phyloP scores from a whole-genome alignment of 2,329 filamentous ascomycete genomes.

The Nemania serpens region DNA sequence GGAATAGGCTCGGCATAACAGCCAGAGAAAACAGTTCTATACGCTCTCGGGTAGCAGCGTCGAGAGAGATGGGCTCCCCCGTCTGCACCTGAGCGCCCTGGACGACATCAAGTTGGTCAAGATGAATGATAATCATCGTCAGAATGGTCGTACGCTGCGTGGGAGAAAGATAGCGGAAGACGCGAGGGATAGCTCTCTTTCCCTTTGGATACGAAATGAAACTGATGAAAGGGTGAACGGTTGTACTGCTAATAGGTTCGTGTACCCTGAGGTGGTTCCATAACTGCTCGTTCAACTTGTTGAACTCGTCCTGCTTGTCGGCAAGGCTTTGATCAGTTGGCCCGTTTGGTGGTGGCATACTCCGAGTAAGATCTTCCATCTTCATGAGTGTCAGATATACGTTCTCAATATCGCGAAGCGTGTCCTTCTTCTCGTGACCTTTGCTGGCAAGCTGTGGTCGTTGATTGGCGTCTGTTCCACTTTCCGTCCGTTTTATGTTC shows the following conservation, averaged over 20 bases:
- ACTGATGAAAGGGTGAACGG: slow-evolving; percentile 91
- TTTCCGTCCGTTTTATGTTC: slow-evolving; percentile 89
- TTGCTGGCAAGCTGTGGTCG: slow-evolving; percentile 39
- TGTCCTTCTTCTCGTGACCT: slow-evolving; percentile 77
- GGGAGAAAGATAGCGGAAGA: slow-evolving; percentile 90
- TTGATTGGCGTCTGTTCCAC: slow-evolving; percentile 60
- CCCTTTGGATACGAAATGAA: slow-evolving; percentile 94
- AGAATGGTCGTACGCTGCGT: slow-evolving; percentile 94
- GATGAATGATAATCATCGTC: slow-evolving; percentile 92
- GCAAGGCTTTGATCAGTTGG: slow-evolving; percentile 70
- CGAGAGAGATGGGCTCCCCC: slow-evolving; percentile 71
- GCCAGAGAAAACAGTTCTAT: slow-evolving; percentile 87
- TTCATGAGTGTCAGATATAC: slow-evolving; percentile 90
- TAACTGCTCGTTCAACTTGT: slow-evolving; percentile 77
- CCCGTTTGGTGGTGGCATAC: slow-evolving; percentile 70
- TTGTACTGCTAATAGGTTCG: slow-evolving; percentile 80
- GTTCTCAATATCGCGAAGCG: slow-evolving; percentile 83
- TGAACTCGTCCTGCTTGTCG: slow-evolving; percentile 79
- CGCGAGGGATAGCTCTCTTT: slow-evolving; percentile 91
- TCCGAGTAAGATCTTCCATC: slow-evolving; percentile 89
- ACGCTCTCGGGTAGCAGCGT: slow-evolving; percentile 81
- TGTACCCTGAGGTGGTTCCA: slow-evolving; percentile 91
- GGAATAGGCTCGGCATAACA: slow-evolving; percentile 88
- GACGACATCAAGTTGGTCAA: slow-evolving; percentile 91
- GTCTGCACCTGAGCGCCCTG: slow-evolving; percentile 75